Evolutionary conservation across 2,329 filamentous ascomycete genomes (phyloP), one percentile per base, ranked within the genome.

Genomic region (Chrysoporthe deuterocubensis): DNA sequence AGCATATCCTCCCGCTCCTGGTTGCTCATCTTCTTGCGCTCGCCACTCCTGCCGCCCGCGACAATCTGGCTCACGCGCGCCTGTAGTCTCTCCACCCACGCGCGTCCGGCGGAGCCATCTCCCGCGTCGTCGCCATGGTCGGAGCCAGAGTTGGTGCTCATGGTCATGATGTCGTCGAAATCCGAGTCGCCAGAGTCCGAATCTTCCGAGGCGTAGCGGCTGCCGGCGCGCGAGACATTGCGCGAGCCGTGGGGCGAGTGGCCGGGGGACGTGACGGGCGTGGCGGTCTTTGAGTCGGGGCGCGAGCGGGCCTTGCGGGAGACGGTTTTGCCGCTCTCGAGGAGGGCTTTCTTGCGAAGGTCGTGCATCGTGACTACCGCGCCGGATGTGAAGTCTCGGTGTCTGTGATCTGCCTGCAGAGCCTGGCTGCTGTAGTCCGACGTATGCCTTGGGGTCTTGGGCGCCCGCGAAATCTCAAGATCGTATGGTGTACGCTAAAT

Each of bases 11-110:
- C 90, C 64, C 93, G 88, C 32, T 89, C 88, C 70, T 92, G 87
- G 34, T 85, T 87, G 71, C 89, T 93, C 78, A 90, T 93, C 71
- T 90, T 89, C 83, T 96, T 97, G 73, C 92, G 89, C 70, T 87
- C 84, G 65, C 90, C 67, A 32, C 64, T 69, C 54, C 67, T 58
- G 44, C 69, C 67, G 13, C 68, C 68, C 18, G 59, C 43, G 16
- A 62, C 83, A 40, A 97, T 86, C 72, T 92, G 89, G 60, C 90
- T 84, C 70, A 96, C 89, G 67, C 90, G 87, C 70, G 89, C 85
- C 40, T 84, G 82, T 44, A 94, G 80, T 67, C 87, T 85, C 18
- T 86, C 80, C 58, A 88, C 85, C 86, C 91, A 92, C 37, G 84
- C 84, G 61, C 64, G 62, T 3, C 66, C 62, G 3, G 83, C 77